Base-by-base conservation (phyloP, 352 stramenopile genomes). In the Phytophthora constricta region DNA sequence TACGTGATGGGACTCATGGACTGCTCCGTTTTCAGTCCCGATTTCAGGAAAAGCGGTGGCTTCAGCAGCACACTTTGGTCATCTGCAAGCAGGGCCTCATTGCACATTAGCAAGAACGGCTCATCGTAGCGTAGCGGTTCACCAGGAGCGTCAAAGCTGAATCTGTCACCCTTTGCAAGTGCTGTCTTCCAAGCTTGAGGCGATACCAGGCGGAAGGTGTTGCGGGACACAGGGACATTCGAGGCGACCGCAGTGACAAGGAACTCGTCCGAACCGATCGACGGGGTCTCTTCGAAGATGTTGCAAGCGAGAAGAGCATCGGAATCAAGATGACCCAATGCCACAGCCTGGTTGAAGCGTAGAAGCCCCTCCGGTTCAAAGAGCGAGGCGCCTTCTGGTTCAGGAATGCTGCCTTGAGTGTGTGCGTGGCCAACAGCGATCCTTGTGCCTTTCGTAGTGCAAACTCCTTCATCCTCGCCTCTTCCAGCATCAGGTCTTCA, bases 1-100 rank as follows among this genome's bases (percentile, higher is more conserved):
- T 92, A 93, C 58, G 86, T 87, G 54, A 96, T 90, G n/a, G 88
- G 85, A 31, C 88, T 96, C 85, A 95, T 95, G 20, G 81, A 92
- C 22, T 74, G 70, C 57, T 96, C 88, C 5, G 71, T 91, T 70
- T 96, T 96, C 57, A 96, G 68, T 5, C 76, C 82, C 0, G 88
- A 93, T 70, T 93, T 92, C 58, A 96, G 79, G 45, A 94, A 93
- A 25, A 96, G 82, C 42, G 86, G 77, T 43, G 86, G 74, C 46
- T 82, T 85, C 4, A 93, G 54, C 22, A 93, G 65, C 45, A 90
- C 84, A 43, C 85, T 93, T 68, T 83, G 76, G 60, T 90, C 78
- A 55, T 95, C 88, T 26, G 87, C 80, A 20, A 93, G 82, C 48
- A 96, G 74, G 46, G 80, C 72, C 37, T 95, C 86, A 55, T 94